phyloP scores from a whole-genome alignment of 306 rosid genomes.

The Cucurbita argyrosperma region DNA sequence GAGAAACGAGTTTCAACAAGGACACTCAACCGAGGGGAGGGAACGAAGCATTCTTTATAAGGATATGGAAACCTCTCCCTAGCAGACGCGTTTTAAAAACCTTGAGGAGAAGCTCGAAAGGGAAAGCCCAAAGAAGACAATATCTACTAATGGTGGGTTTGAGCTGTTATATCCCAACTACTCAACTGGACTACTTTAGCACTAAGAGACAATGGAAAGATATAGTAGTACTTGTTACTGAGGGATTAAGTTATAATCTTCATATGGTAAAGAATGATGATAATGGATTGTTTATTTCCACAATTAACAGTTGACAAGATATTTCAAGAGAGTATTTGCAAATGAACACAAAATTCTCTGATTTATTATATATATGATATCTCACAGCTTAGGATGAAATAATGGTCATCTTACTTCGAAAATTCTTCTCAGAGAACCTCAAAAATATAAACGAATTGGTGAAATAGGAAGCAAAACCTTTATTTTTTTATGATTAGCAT shows the following conservation, averaged over 20 bases:
- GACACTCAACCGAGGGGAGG: no score
- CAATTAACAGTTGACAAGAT: neutral
- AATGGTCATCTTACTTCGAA: neutral
- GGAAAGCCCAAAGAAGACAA: no score
- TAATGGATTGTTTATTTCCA: neutral
- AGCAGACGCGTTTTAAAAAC: no score
- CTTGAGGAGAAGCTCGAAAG: no score
- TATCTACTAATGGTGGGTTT: no score
- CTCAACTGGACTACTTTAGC: neutral
- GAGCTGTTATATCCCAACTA: no score
- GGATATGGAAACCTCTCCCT: no score
- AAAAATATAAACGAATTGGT: neutral
- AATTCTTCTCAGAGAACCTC: neutral
- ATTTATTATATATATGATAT: neutral
- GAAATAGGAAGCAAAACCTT: neutral
- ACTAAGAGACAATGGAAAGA: neutral
- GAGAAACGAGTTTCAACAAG: no score
- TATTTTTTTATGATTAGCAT: neutral
- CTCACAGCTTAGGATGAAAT: neutral
- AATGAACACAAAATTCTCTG: neutral
- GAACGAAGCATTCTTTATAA: no score
- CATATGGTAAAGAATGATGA: neutral
- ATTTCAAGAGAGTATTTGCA: neutral
- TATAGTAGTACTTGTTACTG: neutral
- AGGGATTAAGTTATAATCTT: neutral